phyloP scores from a whole-genome alignment of 495 filamentous ascomycete genomes.

The Aspergillus incahuasiensis region DNA sequence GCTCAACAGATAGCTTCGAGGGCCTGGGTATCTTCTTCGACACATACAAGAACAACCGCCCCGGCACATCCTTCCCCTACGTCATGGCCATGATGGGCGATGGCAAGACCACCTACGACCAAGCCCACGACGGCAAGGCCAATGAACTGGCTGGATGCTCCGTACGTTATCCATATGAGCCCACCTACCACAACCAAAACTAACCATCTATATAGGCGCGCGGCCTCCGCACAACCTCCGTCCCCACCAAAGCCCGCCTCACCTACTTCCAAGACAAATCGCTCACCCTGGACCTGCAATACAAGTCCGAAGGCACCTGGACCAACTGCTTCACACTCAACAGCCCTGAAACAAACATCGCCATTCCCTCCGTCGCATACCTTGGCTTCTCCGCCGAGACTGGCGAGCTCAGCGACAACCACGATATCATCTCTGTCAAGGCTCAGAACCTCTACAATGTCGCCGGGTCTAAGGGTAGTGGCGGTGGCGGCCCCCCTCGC shows the following conservation, averaged over 20 bases:
- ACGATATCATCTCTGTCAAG: conserved; percentile 88
- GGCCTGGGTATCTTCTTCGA: conserved; percentile 97
- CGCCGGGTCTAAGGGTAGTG: conserved; percentile 27
- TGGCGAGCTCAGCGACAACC: conserved; percentile 94
- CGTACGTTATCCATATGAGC: conserved; percentile 34
- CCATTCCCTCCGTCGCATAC: conserved; percentile 86
- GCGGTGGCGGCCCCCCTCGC: conserved; percentile 26
- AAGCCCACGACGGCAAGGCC: conserved; percentile 89
- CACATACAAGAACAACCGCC: conserved; percentile 99
- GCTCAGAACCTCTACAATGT: conserved; percentile 84
- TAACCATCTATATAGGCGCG: conserved; percentile 56
- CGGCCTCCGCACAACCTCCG: conserved; percentile 71
- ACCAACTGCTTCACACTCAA: conserved; percentile 75
- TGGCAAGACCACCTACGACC: conserved; percentile 83
- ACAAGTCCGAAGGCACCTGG: conserved; percentile 87
- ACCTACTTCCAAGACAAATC: conserved; percentile 97
- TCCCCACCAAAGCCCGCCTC: conserved; percentile 79
- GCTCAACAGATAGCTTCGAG: conserved; percentile 81
- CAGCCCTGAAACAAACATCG: conserved; percentile 60
- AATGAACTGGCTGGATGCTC: conserved; percentile 94
- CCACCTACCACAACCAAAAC: background rate
- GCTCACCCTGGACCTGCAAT: conserved; percentile 85
- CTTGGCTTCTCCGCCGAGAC: conserved; percentile 95
- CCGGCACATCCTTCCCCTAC: conserved; percentile 92
- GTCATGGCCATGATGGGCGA: conserved; percentile 99